Evolutionary conservation across 2,329 filamentous ascomycete species (phyloP), one percentile per base, ranked within the genome.

Genomic region (Amphichorda felina): DNA sequence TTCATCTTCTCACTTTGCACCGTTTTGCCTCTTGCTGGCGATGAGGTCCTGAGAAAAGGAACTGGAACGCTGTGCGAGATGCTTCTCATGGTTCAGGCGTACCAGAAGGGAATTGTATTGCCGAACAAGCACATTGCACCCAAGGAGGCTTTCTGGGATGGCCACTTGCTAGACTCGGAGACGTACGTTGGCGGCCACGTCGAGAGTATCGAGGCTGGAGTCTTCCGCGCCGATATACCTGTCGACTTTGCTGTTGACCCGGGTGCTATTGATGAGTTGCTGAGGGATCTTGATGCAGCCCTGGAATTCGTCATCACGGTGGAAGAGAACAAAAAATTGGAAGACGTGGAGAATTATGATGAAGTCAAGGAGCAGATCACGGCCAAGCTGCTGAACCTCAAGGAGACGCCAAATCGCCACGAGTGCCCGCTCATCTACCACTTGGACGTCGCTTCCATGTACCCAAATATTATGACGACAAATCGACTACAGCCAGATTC

Each of bases 401-500:
- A 83, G 55, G 69, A 79, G 35, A 91, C 80, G 1, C 89, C 91
- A 1, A 87, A 93, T 48, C 73, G 91, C 42, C 77, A 68, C 46
- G 91, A 98, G 55, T 68, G 78, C 30, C 91, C 91, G 4, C 72
- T 93, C 22, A 98, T 98, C 44, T 98, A 98, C 60, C 91, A 98
- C 68, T 67, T 98, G 61, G 91, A 98, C 53, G 93, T 98, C 39
- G 91, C 91, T 14, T 95, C 91, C 40, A 98, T 98, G 91, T 98
- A 98, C 55, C 91, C 91, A 8, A 98, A 98, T 58, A 98, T 98
- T 56, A 98, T 98, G 93, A 98, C 93, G 2, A 98, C 91, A 2
- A 98, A 98, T 57, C 82, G 91, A 55, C 61, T 98, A 32, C 91
- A 98, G 48, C 91, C 91, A 0, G 91, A 98, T 57, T 96, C 91